Evolutionary conservation across 768 basidiomycete genomes (phyloP).

Genomic region (Gymnopilus junonius): DNA sequence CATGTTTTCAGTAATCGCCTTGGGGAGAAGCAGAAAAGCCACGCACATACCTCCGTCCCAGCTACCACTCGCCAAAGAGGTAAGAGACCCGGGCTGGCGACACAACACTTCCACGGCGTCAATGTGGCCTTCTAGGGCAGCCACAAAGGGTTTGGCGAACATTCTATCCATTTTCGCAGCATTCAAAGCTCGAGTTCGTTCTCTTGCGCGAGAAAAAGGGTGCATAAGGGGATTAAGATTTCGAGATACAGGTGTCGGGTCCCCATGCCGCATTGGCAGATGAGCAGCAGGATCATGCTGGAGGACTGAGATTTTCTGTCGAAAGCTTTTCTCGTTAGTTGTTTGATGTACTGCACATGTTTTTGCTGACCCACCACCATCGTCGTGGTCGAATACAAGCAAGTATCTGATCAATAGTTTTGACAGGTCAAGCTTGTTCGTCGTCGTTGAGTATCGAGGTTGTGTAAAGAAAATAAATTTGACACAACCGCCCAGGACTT

Average conservation of each 20-base stretch:
- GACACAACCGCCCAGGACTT: not conserved
- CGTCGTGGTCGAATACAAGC: not conserved
- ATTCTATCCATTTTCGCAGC: conserved; percentile 97
- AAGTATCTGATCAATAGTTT: not conserved
- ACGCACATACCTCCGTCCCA: conserved; percentile 88
- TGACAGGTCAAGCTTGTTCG: not conserved
- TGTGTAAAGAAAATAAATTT: not conserved
- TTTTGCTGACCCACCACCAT: conserved; percentile 29
- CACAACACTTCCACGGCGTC: conserved; percentile 92
- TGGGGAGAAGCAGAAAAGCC: not conserved
- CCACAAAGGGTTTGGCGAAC: conserved; percentile 97
- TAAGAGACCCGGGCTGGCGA: conserved; percentile 73
- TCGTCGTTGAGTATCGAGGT: not conserved
- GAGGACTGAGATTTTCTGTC: conserved; percentile 83
- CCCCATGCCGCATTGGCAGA: conserved; percentile 75
- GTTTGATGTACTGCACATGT: not conserved
- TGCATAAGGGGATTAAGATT: conserved; percentile 97
- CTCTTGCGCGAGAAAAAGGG: conserved; percentile 91
- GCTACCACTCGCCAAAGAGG: conserved; percentile 85
- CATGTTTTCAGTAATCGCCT: conserved; percentile 6
- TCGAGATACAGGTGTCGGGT: conserved; percentile 85
- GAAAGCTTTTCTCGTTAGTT: conserved; percentile 3
- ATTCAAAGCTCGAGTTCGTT: conserved; percentile 92
- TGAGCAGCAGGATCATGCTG: conserved; percentile 81
- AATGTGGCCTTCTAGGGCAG: conserved; percentile 86